Evolutionary conservation across 176 grass and related monocot genomes (phyloP).

Genomic region (Areca catechu): DNA sequence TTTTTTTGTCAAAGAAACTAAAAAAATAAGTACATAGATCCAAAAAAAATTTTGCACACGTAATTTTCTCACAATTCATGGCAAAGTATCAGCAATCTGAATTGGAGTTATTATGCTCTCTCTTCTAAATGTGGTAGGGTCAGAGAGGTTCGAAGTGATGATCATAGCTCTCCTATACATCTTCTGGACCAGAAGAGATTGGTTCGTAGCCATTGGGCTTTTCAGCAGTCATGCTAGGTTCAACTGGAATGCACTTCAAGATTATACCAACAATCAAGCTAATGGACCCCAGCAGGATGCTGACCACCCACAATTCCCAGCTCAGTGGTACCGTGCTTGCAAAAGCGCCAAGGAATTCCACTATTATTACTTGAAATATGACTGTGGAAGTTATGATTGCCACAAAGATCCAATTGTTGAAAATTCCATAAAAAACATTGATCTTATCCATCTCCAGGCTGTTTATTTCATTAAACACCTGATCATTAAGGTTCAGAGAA

Average conservation of each 20-base stretch:
- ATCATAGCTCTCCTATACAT: constrained; percentile 21
- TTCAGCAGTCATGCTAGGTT: constrained; percentile 16
- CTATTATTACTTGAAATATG: constrained; percentile 77
- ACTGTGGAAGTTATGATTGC: constrained; percentile 46
- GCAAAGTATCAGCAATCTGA: no score
- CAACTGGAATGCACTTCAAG: constrained; percentile 80
- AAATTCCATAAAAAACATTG: constrained; percentile 58
- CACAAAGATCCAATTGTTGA: constrained; percentile 68
- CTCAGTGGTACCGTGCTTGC: constrained; percentile 75
- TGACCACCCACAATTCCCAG: constrained; percentile 66
- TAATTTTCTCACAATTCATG: no score
- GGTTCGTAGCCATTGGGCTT: constrained; percentile 39
- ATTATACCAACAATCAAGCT: constrained; percentile 60
- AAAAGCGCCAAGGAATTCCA: constrained; percentile 75
- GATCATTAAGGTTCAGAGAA: background rate
- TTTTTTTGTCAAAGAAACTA: no score
- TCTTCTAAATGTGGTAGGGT: no score
- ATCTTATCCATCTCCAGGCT: constrained; percentile 97
- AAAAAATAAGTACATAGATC: no score
- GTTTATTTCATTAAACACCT: constrained; percentile 99
- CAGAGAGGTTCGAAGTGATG: no score
- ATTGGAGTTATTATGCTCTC: no score
- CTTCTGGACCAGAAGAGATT: constrained; percentile 59
- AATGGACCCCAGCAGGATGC: constrained; percentile 56
- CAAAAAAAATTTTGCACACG: no score